Conservation (phyloP, 2,329 filamentous ascomycete genomes). For the Chrysoporthe deuterocubensis region DNA sequence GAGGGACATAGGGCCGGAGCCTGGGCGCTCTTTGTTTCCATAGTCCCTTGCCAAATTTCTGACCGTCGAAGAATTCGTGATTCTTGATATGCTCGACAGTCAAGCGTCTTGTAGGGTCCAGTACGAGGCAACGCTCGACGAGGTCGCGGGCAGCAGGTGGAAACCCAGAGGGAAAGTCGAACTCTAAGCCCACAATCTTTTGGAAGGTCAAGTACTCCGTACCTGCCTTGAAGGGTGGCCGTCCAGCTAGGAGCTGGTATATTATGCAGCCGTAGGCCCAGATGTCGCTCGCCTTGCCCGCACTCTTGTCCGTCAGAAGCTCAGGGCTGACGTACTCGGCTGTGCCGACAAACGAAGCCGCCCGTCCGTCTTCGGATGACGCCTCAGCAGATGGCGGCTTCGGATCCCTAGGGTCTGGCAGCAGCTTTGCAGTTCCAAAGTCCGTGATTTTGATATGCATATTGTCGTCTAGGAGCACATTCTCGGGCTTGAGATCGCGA, state of each 20-base stretch:
- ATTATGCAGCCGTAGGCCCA: constrained; percentile 99
- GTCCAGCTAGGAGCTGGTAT: constrained; percentile 92
- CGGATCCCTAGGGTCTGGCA: constrained; percentile 62
- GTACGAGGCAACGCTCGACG: constrained; percentile 85
- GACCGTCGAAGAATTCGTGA: constrained; percentile 91
- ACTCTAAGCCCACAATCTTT: constrained; percentile 94
- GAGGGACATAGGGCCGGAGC: constrained; percentile 81
- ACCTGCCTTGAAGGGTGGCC: constrained; percentile 92
- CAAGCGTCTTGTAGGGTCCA: constrained; percentile 82
- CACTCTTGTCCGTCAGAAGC: constrained; percentile 93
- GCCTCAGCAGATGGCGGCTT: constrained; percentile 41
- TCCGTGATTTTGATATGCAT: constrained; percentile 99
- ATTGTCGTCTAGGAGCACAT: constrained; percentile 90
- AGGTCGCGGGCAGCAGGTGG: constrained; percentile 84
- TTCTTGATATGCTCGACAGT: constrained; percentile 97
- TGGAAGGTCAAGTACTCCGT: constrained; percentile 98
- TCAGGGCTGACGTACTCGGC: constrained; percentile 98
- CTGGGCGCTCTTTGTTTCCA: constrained; percentile 92
- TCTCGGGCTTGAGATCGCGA: constrained; percentile 94
- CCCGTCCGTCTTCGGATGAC: constrained; percentile 66
- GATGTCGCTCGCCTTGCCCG: constrained; percentile 95
- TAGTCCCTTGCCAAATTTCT: constrained; percentile 79
- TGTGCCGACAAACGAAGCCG: constrained; percentile 94
- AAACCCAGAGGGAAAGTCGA: constrained; percentile 89
- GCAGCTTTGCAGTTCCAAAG: constrained; percentile 95